Evolutionary conservation across 2,329 filamentous ascomycete species (phyloP).

Genomic region (Colletotrichum spinosum): DNA sequence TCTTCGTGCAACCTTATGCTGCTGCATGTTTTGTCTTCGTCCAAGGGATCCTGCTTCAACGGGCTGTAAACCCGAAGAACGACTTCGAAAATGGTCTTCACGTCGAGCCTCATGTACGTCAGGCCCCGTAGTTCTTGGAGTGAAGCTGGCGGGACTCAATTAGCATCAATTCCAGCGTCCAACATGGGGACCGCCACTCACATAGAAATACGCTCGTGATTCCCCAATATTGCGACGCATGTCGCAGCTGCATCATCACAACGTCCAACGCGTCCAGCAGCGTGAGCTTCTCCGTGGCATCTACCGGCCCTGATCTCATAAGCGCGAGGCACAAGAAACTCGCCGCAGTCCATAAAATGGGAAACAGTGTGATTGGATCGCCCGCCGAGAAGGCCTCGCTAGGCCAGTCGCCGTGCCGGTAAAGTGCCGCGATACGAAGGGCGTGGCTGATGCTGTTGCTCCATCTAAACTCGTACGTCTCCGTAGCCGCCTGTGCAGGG

Average conservation of each 20-base stretch:
- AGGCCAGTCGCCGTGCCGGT: conserved; percentile 7
- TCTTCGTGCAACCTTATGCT: neutral
- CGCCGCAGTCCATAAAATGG: conserved; percentile 4
- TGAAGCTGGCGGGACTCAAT: neutral
- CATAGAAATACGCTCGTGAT: neutral
- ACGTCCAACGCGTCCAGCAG: conserved; percentile 5
- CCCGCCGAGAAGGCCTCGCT: conserved; percentile 1
- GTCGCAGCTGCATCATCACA: neutral
- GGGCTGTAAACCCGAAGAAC: neutral
- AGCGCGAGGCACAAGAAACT: neutral
- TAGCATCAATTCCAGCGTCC: neutral
- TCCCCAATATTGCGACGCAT: conserved; percentile 1
- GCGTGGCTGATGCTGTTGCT: conserved; percentile 4
- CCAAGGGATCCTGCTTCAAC: neutral
- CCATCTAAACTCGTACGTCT: conserved; percentile 7
- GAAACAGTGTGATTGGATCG: neutral
- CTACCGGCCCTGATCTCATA: conserved; percentile 1
- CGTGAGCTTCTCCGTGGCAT: conserved; percentile 4
- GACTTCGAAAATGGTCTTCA: conserved; percentile 2
- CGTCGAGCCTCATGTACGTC: conserved; percentile 11
- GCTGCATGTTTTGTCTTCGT: neutral
- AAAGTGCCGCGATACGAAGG: conserved; percentile 1
- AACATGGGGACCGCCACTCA: neutral
- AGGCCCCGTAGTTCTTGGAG: conserved; percentile 1
- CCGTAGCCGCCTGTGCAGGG: neutral